phyloP scores from a whole-genome alignment of 805 yeast genomes.

The Wickerhamiella sergipiensis region DNA sequence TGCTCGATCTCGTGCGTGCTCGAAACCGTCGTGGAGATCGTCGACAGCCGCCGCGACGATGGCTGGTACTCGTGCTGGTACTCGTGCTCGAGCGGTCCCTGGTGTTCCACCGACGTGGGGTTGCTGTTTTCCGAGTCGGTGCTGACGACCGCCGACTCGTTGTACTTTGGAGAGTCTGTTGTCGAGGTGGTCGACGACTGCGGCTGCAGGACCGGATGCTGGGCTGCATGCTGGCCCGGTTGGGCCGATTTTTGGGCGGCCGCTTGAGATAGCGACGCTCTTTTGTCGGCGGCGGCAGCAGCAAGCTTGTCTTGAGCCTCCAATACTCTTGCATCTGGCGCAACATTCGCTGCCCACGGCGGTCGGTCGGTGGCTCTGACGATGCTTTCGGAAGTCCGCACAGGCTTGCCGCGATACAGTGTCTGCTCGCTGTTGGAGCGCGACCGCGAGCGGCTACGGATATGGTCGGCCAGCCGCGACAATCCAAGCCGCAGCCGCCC shows the following conservation, averaged over 20 bases:
- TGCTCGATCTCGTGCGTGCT: neutral
- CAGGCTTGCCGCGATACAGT: neutral
- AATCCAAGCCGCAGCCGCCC: slow-evolving; percentile 42
- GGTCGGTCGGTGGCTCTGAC: neutral
- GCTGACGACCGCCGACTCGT: neutral
- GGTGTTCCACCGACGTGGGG: neutral
- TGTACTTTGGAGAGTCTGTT: neutral
- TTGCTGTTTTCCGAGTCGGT: neutral
- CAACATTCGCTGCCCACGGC: neutral
- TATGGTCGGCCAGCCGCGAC: slow-evolving; percentile 10
- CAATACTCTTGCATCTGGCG: too few relatives aligned
- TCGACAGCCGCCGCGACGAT: neutral
- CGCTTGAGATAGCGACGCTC: too few relatives aligned
- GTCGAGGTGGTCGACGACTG: too few relatives aligned
- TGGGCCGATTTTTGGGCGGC: too few relatives aligned
- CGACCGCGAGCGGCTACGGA: slow-evolving; percentile 8
- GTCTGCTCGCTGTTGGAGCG: neutral
- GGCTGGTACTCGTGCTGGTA: neutral
- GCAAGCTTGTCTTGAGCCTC: too few relatives aligned
- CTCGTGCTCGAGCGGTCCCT: neutral
- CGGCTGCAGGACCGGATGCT: too few relatives aligned
- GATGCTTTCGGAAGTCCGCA: neutral
- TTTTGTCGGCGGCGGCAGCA: too few relatives aligned
- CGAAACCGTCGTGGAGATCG: neutral
- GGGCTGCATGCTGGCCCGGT: too few relatives aligned